phyloP scores from a whole-genome alignment of 2,329 filamentous ascomycete species.

The Cytospora mali region DNA sequence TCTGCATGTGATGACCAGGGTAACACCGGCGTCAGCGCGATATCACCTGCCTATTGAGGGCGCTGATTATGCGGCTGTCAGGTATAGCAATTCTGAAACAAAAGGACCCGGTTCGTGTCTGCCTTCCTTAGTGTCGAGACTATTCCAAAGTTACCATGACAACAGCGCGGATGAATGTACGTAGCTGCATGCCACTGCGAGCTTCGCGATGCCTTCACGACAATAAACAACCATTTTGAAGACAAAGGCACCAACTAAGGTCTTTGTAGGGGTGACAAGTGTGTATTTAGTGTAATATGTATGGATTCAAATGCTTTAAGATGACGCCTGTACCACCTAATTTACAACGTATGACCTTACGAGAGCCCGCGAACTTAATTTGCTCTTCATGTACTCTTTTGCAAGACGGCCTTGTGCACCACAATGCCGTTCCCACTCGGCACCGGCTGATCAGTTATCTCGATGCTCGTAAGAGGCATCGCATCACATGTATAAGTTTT shows the following conservation, averaged over 20 bases:
- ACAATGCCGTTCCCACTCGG: not conserved
- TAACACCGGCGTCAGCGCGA: not conserved
- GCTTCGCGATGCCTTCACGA: not conserved
- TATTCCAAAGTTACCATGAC: not conserved
- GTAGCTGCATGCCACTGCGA: not conserved
- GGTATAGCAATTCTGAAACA: not conserved
- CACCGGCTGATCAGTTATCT: not conserved
- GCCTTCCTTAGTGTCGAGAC: not conserved
- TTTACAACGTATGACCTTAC: not conserved
- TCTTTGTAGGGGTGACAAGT: not conserved
- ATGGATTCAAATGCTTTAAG: not conserved
- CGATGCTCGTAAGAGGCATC: not conserved
- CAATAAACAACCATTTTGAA: not conserved
- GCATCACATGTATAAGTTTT: not conserved
- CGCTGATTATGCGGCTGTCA: not conserved
- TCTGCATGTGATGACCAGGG: not conserved
- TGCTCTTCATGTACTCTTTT: not conserved
- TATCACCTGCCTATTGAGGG: not conserved
- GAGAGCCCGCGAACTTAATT: not conserved
- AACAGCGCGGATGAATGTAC: not conserved
- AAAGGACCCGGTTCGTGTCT: not conserved
- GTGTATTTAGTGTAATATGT: not conserved
- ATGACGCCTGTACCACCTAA: not conserved
- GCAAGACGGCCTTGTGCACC: not conserved
- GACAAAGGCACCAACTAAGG: not conserved